Evolutionary conservation across 2,329 filamentous ascomycete genomes (phyloP).

Genomic region (Fusarium mundagurra): DNA sequence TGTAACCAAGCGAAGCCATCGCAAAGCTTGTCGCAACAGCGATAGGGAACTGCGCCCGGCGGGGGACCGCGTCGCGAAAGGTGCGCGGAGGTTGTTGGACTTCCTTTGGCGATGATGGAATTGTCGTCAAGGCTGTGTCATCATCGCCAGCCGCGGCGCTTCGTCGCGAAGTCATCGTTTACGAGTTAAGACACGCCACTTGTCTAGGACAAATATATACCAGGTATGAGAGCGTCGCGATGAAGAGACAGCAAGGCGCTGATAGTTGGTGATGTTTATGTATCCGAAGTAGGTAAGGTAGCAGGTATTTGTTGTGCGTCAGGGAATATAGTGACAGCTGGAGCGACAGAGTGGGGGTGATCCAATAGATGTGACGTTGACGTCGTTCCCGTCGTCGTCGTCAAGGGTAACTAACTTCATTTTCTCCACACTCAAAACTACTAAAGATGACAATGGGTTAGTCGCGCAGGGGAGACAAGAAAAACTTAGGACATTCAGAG

Average conservation of each 20-base stretch:
- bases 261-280: neutral
- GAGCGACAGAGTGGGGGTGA: slow-evolving; percentile 9
- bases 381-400: neutral
- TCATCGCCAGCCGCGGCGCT: slow-evolving; percentile 25
- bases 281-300: neutral
- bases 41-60: slow-evolving; percentile 61
- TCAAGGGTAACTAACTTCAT: slow-evolving; percentile 1
- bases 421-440: neutral
- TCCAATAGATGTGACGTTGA: slow-evolving; percentile 1
- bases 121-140: slow-evolving; percentile 28
- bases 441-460: slow-evolving; percentile 23
- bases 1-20: slow-evolving; percentile 72
- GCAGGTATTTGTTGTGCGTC: slow-evolving; percentile 1
- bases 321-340: neutral
- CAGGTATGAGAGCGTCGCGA: slow-evolving; percentile 7
- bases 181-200: slow-evolving; percentile 9
- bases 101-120: slow-evolving; percentile 15
- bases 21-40: slow-evolving; percentile 65
- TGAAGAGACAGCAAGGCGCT: slow-evolving; percentile 2
- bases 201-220: neutral
- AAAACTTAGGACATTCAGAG: neutral
- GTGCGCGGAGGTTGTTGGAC: slow-evolving; percentile 15
- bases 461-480: neutral
- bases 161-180: slow-evolving; percentile 41
- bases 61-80: slow-evolving; percentile 50